Base-by-base conservation (phyloP, 441 rosid species). In the Gossypium gossypioides region DNA sequence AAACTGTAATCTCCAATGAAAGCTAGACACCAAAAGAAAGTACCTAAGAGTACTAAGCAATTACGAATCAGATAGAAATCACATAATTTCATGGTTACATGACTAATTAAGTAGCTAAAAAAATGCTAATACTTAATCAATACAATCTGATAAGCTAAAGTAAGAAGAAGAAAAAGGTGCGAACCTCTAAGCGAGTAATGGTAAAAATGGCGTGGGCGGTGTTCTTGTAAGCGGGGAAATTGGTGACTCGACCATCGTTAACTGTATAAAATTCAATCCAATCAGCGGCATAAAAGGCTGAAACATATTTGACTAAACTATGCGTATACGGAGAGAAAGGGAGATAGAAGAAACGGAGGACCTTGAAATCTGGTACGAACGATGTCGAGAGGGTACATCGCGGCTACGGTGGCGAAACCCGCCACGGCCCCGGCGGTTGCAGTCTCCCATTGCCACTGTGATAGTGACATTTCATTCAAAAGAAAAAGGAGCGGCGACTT, bases 361-460 rank as follows among this genome's bases (percentile, higher is more conserved):
- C 99, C 99, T 88, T 92, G 97, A 76, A 94, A 94, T 62, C 97
- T 85, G n/a, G 98, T 94, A 15, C 96, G 96, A 44, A 92, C 97
- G 58, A 94, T 96, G 78, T 94, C 99, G 24, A 94, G 92, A 16
- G 99, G 96, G 67, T 94, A 92, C 89, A 85, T 73, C 50, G 86
- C 83, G 12, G 97, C 86, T 27, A 91, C 97, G 3, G 98, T 94
- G 69, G 91, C 87, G 82, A 94, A 91, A 25, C 98, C 98, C 1
- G 98, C 96, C 18, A 88, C 75, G 74, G 90, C 93, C n/a, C 98
- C 97, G 48, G 98, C 98, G n/a, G 84, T 79, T 79, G 97, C 93
- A 69, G 84, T 92, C 84, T 90, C 90, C 98, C 96, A 92, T 77
- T 86, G 92, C 97, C 89, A 82, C 56, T 44, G 60, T 57, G 75